These are phyloP conservation scores for Grosmannia serpens DNA, from an alignment of 2,329 filamentous ascomycete species.

Conservation along the genomic window DNA sequence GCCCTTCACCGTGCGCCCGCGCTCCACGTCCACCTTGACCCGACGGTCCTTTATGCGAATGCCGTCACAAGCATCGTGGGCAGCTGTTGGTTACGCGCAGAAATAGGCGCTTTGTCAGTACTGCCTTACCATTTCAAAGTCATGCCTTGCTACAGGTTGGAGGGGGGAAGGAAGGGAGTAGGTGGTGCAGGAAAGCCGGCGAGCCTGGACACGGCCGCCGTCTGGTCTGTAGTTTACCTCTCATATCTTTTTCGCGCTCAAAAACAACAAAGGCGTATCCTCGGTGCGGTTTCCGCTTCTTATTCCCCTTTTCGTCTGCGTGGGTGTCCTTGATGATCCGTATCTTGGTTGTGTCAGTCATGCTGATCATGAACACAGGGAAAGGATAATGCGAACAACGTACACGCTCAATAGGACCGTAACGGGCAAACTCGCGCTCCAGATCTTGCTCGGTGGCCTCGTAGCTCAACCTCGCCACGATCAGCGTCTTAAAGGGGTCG, in stretches of 20 bases:
- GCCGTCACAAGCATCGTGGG: constrained; percentile 74
- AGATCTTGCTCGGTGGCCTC: constrained; percentile 81
- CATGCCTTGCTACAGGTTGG: constrained; percentile 21
- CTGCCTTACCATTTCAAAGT: constrained; percentile 42
- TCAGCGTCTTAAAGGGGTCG: constrained; percentile 89
- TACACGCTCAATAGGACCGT: constrained; percentile 88
- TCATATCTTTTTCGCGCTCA: constrained; percentile 96
- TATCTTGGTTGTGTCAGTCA: constrained; percentile 44
- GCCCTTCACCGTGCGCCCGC: constrained; percentile 83
- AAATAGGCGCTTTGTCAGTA: constrained; percentile 56
- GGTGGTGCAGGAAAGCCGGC: constrained; percentile 14
- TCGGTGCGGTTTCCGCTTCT: constrained; percentile 70
- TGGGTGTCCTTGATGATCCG: constrained; percentile 75
- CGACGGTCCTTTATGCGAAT: constrained; percentile 86
- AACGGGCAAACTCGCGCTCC: constrained; percentile 85
- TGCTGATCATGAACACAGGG: not conserved
- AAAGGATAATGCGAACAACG: constrained; percentile 16
- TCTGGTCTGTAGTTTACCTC: constrained; percentile 57
- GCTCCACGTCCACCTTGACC: constrained; percentile 91
- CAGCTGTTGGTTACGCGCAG: constrained; percentile 59
- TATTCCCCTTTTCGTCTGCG: constrained; percentile 55
- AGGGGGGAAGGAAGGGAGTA: constrained; percentile 15
- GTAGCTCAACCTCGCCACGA: constrained; percentile 83
- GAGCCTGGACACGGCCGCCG: constrained; percentile 7
- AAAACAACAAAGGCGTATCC: constrained; percentile 97